Evolutionary conservation across 176 grass and related monocot genomes (phyloP).

Genomic region (Carex scoparia): DNA sequence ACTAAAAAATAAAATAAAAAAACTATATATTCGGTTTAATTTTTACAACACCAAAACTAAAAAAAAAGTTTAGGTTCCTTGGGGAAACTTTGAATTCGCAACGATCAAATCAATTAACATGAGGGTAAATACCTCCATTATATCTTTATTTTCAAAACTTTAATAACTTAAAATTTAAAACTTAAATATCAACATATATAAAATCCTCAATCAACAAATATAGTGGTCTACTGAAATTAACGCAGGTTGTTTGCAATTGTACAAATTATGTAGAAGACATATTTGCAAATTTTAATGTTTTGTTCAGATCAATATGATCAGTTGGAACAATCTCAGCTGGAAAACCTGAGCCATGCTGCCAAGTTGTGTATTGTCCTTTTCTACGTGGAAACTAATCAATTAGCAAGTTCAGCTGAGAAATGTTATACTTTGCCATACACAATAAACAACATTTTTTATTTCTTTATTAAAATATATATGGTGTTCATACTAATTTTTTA

Average conservation of each 20-base stretch:
- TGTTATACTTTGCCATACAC: neutral
- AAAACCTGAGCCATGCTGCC: constrained; percentile 1
- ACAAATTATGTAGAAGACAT: neutral
- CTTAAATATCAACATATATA: too few relatives aligned
- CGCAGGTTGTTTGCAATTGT: neutral
- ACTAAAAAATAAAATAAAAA: too few relatives aligned
- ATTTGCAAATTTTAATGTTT: neutral
- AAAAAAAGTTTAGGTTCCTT: neutral
- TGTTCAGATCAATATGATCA: neutral
- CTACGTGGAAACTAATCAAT: neutral
- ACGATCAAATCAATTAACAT: neutral
- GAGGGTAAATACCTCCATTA: too few relatives aligned
- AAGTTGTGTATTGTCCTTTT: neutral
- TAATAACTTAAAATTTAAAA: too few relatives aligned
- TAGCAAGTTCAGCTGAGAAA: neutral
- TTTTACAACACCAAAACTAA: neutral
- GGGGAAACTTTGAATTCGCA: neutral
- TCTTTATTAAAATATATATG: too few relatives aligned
- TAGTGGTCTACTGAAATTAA: neutral
- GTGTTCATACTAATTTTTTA: too few relatives aligned
- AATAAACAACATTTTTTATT: neutral
- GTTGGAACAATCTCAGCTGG: constrained; percentile 3
- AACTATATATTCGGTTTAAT: neutral
- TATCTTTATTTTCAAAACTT: too few relatives aligned
- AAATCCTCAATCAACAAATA: neutral